Percentiles rank a stretch among this genome's conserved stretches.
Conservation (phyloP, 2,329 filamentous ascomycete species). For the Ophiosphaerella narmari region DNA sequence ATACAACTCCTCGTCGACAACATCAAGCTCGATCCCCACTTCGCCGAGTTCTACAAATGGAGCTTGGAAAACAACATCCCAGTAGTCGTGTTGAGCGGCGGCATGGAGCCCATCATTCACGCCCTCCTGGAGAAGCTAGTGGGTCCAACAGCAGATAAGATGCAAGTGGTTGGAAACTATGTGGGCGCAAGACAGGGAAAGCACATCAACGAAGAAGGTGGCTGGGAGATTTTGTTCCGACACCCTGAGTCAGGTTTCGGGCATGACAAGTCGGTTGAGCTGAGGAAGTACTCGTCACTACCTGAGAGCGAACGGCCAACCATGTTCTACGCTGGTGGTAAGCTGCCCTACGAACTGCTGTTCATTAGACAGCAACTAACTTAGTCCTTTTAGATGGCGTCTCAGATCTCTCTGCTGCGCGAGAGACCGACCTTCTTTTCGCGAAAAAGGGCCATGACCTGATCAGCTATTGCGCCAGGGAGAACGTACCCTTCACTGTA, state of each 20-base stretch:
- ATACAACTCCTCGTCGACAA: slow-evolving; percentile 77
- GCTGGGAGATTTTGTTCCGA: slow-evolving; percentile 87
- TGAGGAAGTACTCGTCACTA: slow-evolving; percentile 81
- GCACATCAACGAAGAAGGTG: slow-evolving; percentile 79
- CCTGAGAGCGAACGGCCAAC: slow-evolving; percentile 71
- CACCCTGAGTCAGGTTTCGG: slow-evolving; percentile 83
- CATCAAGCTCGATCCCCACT: slow-evolving; percentile 86
- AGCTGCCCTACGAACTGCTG: slow-evolving; percentile 62
- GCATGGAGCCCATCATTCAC: slow-evolving; percentile 90
- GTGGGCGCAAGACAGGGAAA: slow-evolving; percentile 70
- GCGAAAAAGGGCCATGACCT: slow-evolving; percentile 91
- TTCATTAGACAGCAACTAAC: slow-evolving; percentile 67
- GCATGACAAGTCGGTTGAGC: slow-evolving; percentile 95
- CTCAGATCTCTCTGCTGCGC: slow-evolving; percentile 65
- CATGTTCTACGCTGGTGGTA: slow-evolving; percentile 82
- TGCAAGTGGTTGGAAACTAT: slow-evolving; percentile 90
- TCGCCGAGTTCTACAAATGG: slow-evolving; percentile 87
- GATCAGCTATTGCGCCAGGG: slow-evolving; percentile 81
- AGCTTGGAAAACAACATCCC: slow-evolving; percentile 80
- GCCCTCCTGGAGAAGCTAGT: slow-evolving; percentile 80
- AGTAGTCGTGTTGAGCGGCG: slow-evolving; percentile 87
- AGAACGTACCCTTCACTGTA: slow-evolving; percentile 83
- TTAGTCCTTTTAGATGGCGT: slow-evolving; percentile 12
- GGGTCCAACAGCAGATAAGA: slow-evolving; percentile 75
- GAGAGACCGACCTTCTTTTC: slow-evolving; percentile 91